Percentiles rank a stretch among this genome's conserved stretches.
Evolutionary conservation across 768 basidiomycete genomes (phyloP).

Genomic region (Lactarius sp.): DNA sequence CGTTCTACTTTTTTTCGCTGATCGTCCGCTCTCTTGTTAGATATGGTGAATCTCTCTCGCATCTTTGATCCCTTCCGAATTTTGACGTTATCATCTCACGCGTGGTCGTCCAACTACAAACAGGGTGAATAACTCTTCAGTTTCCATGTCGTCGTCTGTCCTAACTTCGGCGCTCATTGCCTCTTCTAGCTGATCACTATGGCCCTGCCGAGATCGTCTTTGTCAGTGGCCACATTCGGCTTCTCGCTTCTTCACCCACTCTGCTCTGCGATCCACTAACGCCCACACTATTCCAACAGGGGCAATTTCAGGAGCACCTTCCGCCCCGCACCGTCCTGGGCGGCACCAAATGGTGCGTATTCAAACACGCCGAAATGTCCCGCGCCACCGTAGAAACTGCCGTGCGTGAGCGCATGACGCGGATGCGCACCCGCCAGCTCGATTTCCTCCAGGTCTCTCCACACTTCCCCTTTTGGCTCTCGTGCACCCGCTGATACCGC

Average conservation of each 20-base stretch:
- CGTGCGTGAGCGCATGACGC: constrained; percentile 63
- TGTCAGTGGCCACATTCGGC: constrained; percentile 36
- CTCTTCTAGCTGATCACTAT: constrained; percentile 73
- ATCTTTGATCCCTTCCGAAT: neutral
- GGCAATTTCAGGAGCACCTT: constrained; percentile 55
- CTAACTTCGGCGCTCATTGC: constrained; percentile 1
- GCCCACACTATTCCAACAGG: constrained; percentile 40
- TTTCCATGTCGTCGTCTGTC: neutral
- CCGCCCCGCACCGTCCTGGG: constrained; percentile 48
- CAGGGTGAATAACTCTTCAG: constrained; percentile 1
- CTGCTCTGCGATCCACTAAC: neutral
- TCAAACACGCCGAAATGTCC: constrained; percentile 48
- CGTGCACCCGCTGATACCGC: neutral
- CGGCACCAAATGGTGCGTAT: constrained; percentile 86
- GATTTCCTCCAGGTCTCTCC: constrained; percentile 68
- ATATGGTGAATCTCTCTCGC: constrained; percentile 46
- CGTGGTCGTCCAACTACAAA: neutral
- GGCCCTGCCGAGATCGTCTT: constrained; percentile 79
- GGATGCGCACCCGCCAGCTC: constrained; percentile 54
- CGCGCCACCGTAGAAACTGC: constrained; percentile 55
- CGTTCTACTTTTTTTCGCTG: constrained; percentile 14
- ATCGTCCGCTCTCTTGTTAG: constrained; percentile 30
- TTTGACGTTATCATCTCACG: neutral
- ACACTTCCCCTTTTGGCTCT: constrained; percentile 3
- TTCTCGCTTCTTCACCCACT: neutral